These are phyloP conservation scores for Stephanodiscus minutulus DNA, from an alignment of 108 stramenopile species.

Conservation along the genomic window DNA sequence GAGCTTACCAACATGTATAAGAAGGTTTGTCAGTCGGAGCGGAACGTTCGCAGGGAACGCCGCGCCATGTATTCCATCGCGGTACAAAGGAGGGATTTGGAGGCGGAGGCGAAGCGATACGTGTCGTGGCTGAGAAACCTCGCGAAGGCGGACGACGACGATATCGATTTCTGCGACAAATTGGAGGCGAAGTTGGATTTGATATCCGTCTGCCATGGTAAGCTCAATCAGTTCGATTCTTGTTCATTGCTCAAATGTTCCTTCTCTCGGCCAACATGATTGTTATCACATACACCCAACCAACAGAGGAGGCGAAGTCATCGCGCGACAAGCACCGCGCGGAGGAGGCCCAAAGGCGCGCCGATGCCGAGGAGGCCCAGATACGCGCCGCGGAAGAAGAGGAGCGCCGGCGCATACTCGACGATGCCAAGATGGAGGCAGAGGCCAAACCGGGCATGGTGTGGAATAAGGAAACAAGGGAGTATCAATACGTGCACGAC, in stretches of 20 bases:
- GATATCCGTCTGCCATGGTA: conserved; percentile 54
- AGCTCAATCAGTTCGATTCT: conserved; percentile 6
- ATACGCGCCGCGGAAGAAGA: conserved; percentile 46
- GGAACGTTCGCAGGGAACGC: conserved; percentile 46
- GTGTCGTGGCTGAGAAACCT: conserved; percentile 71
- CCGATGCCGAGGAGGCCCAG: conserved; percentile 42
- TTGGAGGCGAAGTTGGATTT: conserved; percentile 54
- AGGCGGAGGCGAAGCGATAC: conserved; percentile 68
- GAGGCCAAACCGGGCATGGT: conserved; percentile 82
- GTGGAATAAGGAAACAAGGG: conserved; percentile 79
- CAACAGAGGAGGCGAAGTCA: conserved; percentile 46
- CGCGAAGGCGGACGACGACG: conserved; percentile 74
- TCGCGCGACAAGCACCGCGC: conserved; percentile 56
- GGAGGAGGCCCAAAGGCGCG: conserved; percentile 32
- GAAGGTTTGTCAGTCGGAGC: conserved; percentile 45
- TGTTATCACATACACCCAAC: not conserved
- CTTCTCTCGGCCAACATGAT: not conserved
- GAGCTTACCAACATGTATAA: conserved; percentile 57
- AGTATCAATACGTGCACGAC: conserved; percentile 77
- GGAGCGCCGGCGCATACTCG: conserved; percentile 58
- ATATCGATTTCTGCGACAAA: conserved; percentile 59
- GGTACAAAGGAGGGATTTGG: conserved; percentile 48
- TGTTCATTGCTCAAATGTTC: not conserved
- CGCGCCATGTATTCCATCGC: conserved; percentile 65
- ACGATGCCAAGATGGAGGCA: conserved; percentile 63